Evolutionary conservation across 805 yeast genomes (phyloP), one percentile per base, ranked within the genome.

Genomic region (Candida tibetensis): DNA sequence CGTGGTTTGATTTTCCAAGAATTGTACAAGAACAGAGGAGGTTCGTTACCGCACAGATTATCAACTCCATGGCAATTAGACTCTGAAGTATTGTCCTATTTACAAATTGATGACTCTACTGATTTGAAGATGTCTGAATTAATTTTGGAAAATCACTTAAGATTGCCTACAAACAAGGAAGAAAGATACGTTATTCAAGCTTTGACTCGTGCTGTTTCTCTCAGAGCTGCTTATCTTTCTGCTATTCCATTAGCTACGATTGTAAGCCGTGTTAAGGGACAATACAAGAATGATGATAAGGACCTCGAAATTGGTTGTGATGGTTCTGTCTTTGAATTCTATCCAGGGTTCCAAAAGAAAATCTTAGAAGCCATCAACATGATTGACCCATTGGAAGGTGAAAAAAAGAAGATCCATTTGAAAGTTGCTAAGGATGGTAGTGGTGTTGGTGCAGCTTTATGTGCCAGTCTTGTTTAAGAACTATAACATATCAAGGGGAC

Each of bases 371-470:
- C 95, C 0, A 65, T 90, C 45, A 70, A 81, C 0, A 56, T 76
- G 45, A 76, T 86, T 30, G 79, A 82, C 47, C 74, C 90, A 30
- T 90, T 90, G 40, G 71, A 83, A 30, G 83, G 85, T 32, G 79
- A 82, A 42, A 87, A 80, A 51, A 79, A 87, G 62, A 80, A 85
- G 53, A 69, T 88, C 32, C 83, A 80, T 50, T 67, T 91, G 44
- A 80, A 80, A 46, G 81, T 90, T 48, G 93, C 97, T 21, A 86
- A 87, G 60, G 98, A 93, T 56, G 98, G 98, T 32, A 83, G 95
- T 40, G 96, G 96, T 43, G 96, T 90, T 30, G 99, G 99, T 48
- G 98, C 97, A 32, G 98, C 98, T 2, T 70, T 91, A 44, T 87
- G 96, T 68, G 97, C 96, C 8, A 57, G 69, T 47, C 48, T 55